Evolutionary conservation across 2,329 filamentous ascomycete genomes (phyloP).

Genomic region (Pyricularia pennisetigena): DNA sequence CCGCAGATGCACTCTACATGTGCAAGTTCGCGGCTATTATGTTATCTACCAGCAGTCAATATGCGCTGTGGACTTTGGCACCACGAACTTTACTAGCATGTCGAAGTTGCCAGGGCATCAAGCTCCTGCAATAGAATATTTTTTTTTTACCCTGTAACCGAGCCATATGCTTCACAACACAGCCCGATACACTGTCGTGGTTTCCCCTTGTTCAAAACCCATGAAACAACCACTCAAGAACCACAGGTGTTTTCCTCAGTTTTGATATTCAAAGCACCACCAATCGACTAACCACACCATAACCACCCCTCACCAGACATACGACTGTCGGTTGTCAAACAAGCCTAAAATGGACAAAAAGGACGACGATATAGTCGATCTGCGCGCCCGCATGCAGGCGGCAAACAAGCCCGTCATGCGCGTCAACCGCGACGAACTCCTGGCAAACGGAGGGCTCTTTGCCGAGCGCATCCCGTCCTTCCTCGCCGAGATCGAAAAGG

Average conservation of each 20-base stretch:
- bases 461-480: conserved; percentile 14
- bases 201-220: not conserved
- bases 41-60: not conserved
- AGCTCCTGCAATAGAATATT: not conserved
- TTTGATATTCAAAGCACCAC: too few species aligned
- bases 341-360: conserved; percentile 6
- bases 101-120: not conserved
- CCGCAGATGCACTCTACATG: not conserved
- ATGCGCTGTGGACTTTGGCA: not conserved
- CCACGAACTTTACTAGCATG: too few species aligned
- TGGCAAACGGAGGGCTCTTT: conserved; percentile 9
- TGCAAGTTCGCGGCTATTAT: not conserved
- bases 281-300: not conserved
- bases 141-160: not conserved
- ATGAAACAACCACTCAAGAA: too few species aligned
- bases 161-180: not conserved
- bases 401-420: conserved; percentile 13
- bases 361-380: conserved; percentile 14
- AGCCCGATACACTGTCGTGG: not conserved
- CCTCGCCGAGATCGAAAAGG: conserved; percentile 11
- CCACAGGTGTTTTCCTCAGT: too few species aligned
- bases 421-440: conserved; percentile 12
- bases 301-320: not conserved
- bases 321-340: not conserved
- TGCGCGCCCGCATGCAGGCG: conserved; percentile 7